Conservation (phyloP, 2,329 filamentous ascomycete species). For the Botrytis aclada region DNA sequence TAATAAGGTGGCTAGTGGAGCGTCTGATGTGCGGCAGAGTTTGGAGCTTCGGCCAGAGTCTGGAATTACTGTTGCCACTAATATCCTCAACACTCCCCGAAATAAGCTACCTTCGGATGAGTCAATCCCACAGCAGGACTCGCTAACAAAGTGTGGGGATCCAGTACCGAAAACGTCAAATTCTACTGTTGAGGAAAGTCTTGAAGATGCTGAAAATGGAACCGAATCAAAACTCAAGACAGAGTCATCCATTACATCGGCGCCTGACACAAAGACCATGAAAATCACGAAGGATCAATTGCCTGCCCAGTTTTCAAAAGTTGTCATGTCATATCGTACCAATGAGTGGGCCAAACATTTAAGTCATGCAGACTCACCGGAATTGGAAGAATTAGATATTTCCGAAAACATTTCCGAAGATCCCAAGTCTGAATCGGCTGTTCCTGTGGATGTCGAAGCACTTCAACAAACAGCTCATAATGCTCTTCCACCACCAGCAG, state of each 20-base stretch:
- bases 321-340: conserved; percentile 80
- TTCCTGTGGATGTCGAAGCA: conserved; percentile 61
- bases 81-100: not conserved
- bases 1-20: not conserved
- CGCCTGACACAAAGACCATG: conserved; percentile 43
- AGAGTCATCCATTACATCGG: conserved; percentile 42
- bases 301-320: conserved; percentile 68
- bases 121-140: not conserved
- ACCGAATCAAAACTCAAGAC: not conserved
- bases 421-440: conserved; percentile 49
- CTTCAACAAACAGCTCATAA: conserved; percentile 58
- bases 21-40: not conserved
- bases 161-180: not conserved
- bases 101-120: not conserved
- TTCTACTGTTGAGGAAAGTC: not conserved
- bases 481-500: conserved; percentile 21
- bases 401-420: conserved; percentile 42
- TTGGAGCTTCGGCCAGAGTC: not conserved
- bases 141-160: conserved; percentile 25
- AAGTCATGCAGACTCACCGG: conserved; percentile 69
- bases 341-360: conserved; percentile 97
- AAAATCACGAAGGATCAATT: conserved; percentile 60
- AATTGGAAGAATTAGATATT: conserved; percentile 58
- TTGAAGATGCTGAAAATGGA: not conserved
- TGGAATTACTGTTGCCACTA: conserved; percentile 1